phyloP scores from a whole-genome alignment of 2,329 filamentous ascomycete genomes.

The Aspergillus fijiensis region DNA sequence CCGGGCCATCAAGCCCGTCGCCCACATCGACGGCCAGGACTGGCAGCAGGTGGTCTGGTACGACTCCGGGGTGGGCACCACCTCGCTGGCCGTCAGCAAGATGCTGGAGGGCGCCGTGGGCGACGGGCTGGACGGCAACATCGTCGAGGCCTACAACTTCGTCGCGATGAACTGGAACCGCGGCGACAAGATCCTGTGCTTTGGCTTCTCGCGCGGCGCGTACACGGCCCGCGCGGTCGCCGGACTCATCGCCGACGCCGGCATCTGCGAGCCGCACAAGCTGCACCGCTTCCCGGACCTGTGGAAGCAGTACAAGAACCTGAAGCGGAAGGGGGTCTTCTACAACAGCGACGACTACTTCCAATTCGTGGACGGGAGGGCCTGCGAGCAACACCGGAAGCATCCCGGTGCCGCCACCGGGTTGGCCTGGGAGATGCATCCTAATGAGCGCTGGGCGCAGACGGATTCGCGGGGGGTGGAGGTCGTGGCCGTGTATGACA shows the following conservation, averaged over 20 bases:
- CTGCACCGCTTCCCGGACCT: neutral
- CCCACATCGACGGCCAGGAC: neutral
- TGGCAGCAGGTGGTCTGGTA: neutral
- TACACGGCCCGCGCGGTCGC: neutral
- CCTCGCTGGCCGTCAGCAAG: neutral
- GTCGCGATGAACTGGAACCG: neutral
- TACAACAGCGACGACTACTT: neutral
- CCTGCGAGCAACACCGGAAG: neutral
- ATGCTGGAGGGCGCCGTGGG: neutral
- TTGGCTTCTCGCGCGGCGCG: neutral
- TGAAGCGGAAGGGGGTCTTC: neutral
- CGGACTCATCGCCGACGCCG: neutral
- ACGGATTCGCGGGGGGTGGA: neutral
- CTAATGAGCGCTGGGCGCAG: neutral
- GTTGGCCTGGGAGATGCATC: neutral
- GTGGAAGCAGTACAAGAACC: neutral
- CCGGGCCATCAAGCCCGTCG: neutral
- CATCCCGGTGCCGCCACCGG: neutral
- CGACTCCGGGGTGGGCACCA: neutral
- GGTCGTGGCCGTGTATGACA: neutral
- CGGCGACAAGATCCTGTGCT: neutral
- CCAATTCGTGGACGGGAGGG: neutral
- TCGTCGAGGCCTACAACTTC: neutral
- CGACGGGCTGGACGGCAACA: neutral
- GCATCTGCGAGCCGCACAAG: neutral